A percentile compares a stretch with the other conserved stretches of the same genome.
These are phyloP conservation scores for Erysimum cheiri DNA, from an alignment of 441 rosid genomes.

Conservation along the genomic window DNA sequence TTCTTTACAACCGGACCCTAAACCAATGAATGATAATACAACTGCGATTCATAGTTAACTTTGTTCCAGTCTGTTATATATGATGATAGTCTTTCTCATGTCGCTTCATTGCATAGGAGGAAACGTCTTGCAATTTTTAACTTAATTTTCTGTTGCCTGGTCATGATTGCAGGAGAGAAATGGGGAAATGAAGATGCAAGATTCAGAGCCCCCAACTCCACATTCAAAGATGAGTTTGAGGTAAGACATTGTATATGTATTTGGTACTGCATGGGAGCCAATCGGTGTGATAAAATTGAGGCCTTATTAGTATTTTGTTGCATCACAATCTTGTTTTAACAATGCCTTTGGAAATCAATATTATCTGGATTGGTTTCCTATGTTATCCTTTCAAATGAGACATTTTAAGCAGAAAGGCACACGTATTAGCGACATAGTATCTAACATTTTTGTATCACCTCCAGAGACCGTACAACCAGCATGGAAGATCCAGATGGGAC, in stretches of 20 bases:
- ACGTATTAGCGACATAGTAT: constrained; percentile 11
- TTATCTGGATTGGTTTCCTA: constrained; percentile 18
- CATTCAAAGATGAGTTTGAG: constrained; percentile 89
- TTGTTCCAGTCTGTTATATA: constrained; percentile 6
- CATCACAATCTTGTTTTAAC: constrained; percentile 15
- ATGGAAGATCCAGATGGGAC: constrained; percentile 99
- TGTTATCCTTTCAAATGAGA: neutral
- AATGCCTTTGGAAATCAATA: constrained; percentile 7
- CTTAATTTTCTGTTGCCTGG: constrained; percentile 31
- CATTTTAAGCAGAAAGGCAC: constrained; percentile 10
- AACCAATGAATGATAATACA: neutral
- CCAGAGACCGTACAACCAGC: constrained; percentile 92
- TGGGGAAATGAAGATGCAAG: constrained; percentile 84
- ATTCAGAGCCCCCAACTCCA: constrained; percentile 98
- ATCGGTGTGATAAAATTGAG: constrained; percentile 11
- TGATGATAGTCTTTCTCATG: neutral
- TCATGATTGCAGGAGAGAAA: constrained; percentile 76
- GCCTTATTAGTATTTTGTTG: constrained; percentile 8
- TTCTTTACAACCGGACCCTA: neutral
- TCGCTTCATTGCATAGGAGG: neutral
- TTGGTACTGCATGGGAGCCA: constrained; percentile 5
- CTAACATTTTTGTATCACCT: constrained; percentile 45
- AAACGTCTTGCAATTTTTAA: constrained; percentile 2
- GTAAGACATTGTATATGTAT: constrained; percentile 53
- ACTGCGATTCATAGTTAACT: neutral